These are phyloP conservation scores for Cinnamomum chago DNA, from an alignment of 164 flowering plant genomes.

Conservation along the genomic window DNA sequence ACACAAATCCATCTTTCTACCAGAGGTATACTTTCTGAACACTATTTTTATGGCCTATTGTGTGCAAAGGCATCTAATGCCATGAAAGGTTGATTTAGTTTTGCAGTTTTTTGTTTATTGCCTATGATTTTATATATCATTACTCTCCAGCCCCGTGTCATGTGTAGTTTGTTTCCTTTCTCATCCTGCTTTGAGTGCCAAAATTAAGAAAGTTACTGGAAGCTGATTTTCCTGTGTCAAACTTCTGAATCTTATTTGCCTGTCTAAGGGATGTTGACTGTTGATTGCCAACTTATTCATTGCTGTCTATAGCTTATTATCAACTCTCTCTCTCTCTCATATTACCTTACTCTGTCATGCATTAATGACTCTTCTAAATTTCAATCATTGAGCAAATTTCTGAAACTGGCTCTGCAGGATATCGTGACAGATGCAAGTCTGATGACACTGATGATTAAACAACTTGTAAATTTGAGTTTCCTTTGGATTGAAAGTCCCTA, in stretches of 20 bases:
- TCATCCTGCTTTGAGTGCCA: not conserved
- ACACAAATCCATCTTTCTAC: too few species aligned
- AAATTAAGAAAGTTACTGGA: not conserved
- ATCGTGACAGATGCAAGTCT: conserved; percentile 22
- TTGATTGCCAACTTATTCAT: not conserved
- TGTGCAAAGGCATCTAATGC: not conserved
- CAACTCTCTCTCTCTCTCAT: too few species aligned
- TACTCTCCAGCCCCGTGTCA: not conserved
- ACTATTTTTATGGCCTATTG: not conserved
- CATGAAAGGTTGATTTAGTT: not conserved
- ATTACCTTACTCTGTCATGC: too few species aligned
- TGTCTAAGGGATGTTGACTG: too few species aligned
- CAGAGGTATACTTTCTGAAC: too few species aligned
- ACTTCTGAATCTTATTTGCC: not conserved
- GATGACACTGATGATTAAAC: conserved; percentile 36
- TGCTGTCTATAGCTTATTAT: not conserved
- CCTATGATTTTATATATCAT: too few species aligned
- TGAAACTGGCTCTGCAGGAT: conserved; percentile 23
- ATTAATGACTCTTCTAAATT: not conserved
- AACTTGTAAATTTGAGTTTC: conserved; percentile 16
- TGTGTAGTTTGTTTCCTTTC: not conserved
- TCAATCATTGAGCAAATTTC: not conserved
- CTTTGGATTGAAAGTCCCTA: not conserved
- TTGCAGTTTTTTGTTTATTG: too few species aligned
- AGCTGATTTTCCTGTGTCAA: not conserved